Evolutionary conservation across 768 basidiomycete species (phyloP).

Genomic region (Zangia roseola): DNA sequence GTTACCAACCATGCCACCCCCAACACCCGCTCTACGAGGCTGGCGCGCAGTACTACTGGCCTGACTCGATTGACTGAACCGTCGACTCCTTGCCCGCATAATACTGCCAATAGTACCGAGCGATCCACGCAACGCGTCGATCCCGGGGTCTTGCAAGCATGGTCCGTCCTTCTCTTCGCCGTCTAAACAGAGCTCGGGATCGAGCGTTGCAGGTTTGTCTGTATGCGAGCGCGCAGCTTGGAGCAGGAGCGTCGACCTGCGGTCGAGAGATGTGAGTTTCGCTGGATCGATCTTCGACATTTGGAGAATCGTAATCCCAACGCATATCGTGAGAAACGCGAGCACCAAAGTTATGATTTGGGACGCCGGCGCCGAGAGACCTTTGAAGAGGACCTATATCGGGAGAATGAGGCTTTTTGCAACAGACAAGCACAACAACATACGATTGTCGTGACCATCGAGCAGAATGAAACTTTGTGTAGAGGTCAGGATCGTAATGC

Average conservation of each 20-base stretch:
- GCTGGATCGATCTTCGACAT: conserved; percentile 93
- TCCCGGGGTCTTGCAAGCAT: conserved; percentile 85
- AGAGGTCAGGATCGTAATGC: not conserved
- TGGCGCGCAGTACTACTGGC: conserved; percentile 22
- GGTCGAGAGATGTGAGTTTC: conserved; percentile 75
- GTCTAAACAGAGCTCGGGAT: conserved; percentile 33
- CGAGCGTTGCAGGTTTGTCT: conserved; percentile 42
- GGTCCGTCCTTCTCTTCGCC: conserved; percentile 60
- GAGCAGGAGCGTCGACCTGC: conserved; percentile 86
- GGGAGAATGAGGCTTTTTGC: conserved; percentile 1
- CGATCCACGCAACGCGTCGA: conserved; percentile 87
- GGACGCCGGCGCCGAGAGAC: conserved; percentile 70
- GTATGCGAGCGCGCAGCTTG: conserved; percentile 78
- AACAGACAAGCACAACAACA: conserved; percentile 23
- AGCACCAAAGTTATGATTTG: conserved; percentile 90
- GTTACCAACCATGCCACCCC: conserved; percentile 30
- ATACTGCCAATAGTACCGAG: conserved; percentile 92
- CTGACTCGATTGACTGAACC: conserved; percentile 48
- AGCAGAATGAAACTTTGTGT: conserved; percentile 71
- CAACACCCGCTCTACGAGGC: conserved; percentile 22
- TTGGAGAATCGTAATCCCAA: conserved; percentile 94
- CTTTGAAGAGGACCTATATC: conserved; percentile 80
- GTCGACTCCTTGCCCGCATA: conserved; percentile 63
- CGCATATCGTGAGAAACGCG: conserved; percentile 88
- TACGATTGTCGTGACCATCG: conserved; percentile 81